phyloP scores from a whole-genome alignment of 345 rosid genomes.

The Eucalyptus microcorys region DNA sequence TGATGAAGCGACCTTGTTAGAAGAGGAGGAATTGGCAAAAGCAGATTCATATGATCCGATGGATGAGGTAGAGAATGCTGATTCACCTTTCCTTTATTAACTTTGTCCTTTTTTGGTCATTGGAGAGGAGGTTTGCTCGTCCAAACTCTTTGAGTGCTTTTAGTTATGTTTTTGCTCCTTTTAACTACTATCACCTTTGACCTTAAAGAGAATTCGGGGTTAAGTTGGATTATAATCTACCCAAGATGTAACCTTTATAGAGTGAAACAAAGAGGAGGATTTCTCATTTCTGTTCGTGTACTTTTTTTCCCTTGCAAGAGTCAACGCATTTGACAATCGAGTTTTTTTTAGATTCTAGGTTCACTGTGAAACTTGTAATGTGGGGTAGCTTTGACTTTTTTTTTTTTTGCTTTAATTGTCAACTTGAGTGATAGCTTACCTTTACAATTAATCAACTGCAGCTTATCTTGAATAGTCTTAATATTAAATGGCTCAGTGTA shows the following conservation, averaged over 20 bases:
- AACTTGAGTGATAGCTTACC: not conserved
- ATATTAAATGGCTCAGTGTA: not conserved
- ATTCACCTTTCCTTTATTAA: not conserved
- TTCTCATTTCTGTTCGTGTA: not conserved
- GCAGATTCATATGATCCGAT: slow-evolving; percentile 44
- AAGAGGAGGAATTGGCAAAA: slow-evolving; percentile 84
- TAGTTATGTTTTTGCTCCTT: not conserved
- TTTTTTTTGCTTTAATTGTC: not conserved
- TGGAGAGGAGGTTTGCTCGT: not conserved
- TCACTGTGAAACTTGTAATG: not conserved
- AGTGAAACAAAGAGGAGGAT: not conserved
- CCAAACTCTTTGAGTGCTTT: not conserved
- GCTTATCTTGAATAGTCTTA: not conserved
- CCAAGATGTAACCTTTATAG: not conserved
- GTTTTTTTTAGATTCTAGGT: not conserved
- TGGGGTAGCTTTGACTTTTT: not conserved
- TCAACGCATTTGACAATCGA: not conserved
- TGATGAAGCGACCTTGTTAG: slow-evolving; percentile 82
- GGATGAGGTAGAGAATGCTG: slow-evolving; percentile 54
- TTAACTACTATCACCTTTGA: not conserved
- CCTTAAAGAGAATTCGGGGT: not conserved
- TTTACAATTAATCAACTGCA: not conserved
- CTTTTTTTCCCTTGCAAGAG: not conserved
- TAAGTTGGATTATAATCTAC: not conserved
- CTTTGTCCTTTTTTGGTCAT: not conserved